phyloP scores from a whole-genome alignment of 192 early-diverging fungal genomes.

The Backusella luteola region DNA sequence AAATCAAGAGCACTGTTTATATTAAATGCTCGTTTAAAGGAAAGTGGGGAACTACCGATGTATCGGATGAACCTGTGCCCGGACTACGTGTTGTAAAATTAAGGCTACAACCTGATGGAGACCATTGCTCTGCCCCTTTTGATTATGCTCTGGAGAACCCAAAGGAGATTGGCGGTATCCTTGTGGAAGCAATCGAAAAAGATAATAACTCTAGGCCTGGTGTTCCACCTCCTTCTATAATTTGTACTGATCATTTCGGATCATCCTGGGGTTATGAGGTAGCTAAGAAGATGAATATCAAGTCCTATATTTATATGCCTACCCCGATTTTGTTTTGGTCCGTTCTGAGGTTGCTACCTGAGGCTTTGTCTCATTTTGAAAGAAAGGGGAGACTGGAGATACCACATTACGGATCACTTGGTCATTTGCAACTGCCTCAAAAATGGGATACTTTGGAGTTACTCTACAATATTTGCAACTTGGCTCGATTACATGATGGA shows the following conservation, averaged over 20 bases:
- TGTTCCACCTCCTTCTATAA: not conserved
- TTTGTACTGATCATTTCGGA: not conserved
- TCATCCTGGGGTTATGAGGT: not conserved
- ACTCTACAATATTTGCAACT: not conserved
- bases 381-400: not conserved
- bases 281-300: not conserved
- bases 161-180: not conserved
- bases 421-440: not conserved
- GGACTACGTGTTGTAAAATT: not conserved
- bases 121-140: not conserved
- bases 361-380: not conserved
- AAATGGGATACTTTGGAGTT: not conserved
- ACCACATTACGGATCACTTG: not conserved
- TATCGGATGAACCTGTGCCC: not conserved
- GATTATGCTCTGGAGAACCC: not conserved
- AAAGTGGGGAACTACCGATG: not conserved
- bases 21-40: not conserved
- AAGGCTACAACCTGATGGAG: not conserved
- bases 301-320: not conserved
- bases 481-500: not conserved
- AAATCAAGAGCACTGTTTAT: not conserved
- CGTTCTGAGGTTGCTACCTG: not conserved
- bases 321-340: not conserved
- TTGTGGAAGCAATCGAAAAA: not conserved
- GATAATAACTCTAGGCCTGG: not conserved